Evolutionary conservation across 2,329 filamentous ascomycete species (phyloP), one percentile per base, ranked within the genome.

Genomic region (Aspergillus jensenii): DNA sequence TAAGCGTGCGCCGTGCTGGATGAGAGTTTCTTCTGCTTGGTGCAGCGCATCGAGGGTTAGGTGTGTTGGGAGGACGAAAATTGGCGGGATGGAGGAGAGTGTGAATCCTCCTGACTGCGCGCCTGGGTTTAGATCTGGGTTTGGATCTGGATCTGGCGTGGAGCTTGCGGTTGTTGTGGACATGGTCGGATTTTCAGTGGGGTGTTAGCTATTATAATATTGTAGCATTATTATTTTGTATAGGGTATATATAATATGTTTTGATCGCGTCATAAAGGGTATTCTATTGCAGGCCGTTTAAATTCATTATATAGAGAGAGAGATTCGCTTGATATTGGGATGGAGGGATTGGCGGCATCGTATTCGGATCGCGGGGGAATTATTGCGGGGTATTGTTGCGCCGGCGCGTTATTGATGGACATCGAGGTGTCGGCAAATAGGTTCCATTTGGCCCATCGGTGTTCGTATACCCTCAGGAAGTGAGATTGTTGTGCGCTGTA

Each of bases 11-110:
- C 77, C 76, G 53, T 76, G 72, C 6, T 73, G 68, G 4, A 82
- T 78, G 9, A 96, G 83, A 21, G 81, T 81, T 25, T 86, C 82
- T 69, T 92, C 88, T 14, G 91, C 71, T 33, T 81, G 74, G 50
- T 87, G 84, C 9, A 90, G 77, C 61, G 89, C 84, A 6, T 87
- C 82, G 1, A 83, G 74, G 2, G 81, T 76, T 27, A 96, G 79
- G 68, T 91, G 89, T 4, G 88, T 86, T 1, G 87, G 77, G 0
- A 96, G 81, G 14, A 98, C 79, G 65, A 87, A 95, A 23, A 95
- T 87, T 4, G 84, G 79, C 11, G 90, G 90, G 61, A 60, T 75
- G 0, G 71, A 62, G 67, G 73, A 53, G 72, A 82, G 67, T 8
- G 58, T 68, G 27, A 61, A 45, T 3, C 45, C 55, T 14, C 50